Percentiles rank a stretch among this genome's conserved stretches.
Evolutionary conservation across 2,329 filamentous ascomycete species (phyloP).

Genomic region (Neoarthrinium moseri): DNA sequence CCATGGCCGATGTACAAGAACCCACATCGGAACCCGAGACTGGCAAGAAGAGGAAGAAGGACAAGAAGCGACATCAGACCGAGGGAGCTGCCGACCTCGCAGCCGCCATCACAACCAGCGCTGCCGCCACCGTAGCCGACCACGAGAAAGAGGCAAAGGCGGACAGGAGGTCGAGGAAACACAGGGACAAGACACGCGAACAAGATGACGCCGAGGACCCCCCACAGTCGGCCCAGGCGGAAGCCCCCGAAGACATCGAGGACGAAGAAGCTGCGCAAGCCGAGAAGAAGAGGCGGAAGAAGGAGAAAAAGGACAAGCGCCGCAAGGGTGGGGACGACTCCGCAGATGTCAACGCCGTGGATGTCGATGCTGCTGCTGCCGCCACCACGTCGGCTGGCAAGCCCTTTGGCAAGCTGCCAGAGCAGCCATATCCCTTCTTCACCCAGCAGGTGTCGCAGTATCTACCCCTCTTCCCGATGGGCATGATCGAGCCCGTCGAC

Average conservation of each 20-base stretch:
- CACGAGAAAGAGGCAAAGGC: conserved; percentile 1
- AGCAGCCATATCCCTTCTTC: conserved; percentile 67
- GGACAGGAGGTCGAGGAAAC: conserved; percentile 13
- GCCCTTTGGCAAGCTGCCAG: conserved; percentile 33
- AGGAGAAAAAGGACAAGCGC: conserved; percentile 22
- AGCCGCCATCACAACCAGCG: conserved; percentile 10
- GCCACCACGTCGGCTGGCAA: conserved; percentile 32
- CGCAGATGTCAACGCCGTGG: conserved; percentile 34
- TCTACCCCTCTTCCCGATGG: conserved; percentile 69
- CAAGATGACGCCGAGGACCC: conserved; percentile 1
- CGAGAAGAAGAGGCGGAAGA: conserved; percentile 17
- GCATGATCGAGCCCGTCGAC: conserved; percentile 68
- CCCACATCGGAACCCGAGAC: background rate
- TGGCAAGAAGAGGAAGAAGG: conserved; percentile 26
- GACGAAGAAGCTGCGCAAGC: background rate
- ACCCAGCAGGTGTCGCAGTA: conserved; percentile 79
- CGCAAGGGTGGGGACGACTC: conserved; percentile 12
- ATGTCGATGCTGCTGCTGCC: conserved; percentile 43
- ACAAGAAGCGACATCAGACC: conserved; percentile 20
- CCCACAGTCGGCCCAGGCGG: background rate
- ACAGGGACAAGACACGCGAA: conserved; percentile 17
- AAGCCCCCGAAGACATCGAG: background rate
- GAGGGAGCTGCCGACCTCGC: conserved; percentile 17
- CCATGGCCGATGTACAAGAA: conserved; percentile 9
- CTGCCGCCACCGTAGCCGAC: background rate